A percentile compares a stretch with the other conserved stretches of the same genome.
These are phyloP conservation scores for Moringa oleifera DNA, from an alignment of 345 rosid genomes.

Conservation along the genomic window DNA sequence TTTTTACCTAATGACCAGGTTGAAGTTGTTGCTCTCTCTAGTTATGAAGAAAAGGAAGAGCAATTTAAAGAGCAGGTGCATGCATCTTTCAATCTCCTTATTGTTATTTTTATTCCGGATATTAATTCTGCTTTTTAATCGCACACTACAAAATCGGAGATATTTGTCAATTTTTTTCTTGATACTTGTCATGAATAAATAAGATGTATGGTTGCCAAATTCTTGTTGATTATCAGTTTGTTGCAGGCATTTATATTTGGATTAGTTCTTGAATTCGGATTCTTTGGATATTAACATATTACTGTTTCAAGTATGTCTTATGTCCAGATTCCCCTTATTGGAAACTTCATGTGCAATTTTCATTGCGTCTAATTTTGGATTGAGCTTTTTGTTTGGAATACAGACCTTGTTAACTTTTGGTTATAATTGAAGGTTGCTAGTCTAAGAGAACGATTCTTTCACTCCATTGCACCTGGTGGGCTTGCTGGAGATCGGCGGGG, in stretches of 20 bases:
- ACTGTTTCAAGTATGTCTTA: neutral
- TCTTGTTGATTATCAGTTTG: neutral
- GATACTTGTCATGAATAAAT: neutral
- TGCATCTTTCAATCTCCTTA: neutral
- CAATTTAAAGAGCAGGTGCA: conserved; percentile 93
- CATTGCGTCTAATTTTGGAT: neutral
- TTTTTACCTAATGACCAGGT: conserved; percentile 44
- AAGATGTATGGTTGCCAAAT: too few relatives aligned
- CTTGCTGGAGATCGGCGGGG: conserved; percentile 99
- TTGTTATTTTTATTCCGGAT: neutral
- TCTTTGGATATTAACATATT: neutral
- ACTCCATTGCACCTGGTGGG: conserved; percentile 96
- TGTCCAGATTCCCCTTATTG: neutral
- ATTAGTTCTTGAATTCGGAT: neutral
- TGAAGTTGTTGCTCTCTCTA: conserved; percentile 94
- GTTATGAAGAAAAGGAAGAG: conserved; percentile 97
- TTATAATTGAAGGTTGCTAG: conserved; percentile 57
- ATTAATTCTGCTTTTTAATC: neutral
- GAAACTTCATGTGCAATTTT: neutral
- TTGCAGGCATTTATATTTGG: neutral
- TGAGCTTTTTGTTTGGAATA: neutral
- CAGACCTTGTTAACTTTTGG: neutral
- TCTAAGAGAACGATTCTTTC: conserved; percentile 82
- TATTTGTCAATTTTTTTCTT: neutral
- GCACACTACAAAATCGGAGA: neutral